These are phyloP conservation scores for Aspergillus homomorphus DNA, from an alignment of 495 filamentous ascomycete species.

Conservation along the genomic window DNA sequence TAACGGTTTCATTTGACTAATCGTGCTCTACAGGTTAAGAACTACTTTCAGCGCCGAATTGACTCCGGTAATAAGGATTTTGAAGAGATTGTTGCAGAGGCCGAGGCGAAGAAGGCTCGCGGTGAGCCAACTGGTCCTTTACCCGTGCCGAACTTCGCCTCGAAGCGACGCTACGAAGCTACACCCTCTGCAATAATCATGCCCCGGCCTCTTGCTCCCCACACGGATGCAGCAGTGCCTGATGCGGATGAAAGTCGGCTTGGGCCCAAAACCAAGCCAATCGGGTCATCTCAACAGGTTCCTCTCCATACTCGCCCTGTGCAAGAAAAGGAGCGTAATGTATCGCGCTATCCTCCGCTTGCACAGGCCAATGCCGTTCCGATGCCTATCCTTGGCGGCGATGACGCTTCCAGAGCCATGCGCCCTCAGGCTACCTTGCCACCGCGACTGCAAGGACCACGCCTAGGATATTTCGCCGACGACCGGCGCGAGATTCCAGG, in stretches of 20 bases:
- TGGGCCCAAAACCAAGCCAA: constrained; percentile 41
- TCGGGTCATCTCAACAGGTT: constrained; percentile 32
- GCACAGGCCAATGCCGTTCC: constrained; percentile 43
- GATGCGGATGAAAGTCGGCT: constrained; percentile 53
- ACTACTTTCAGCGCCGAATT: constrained; percentile 78
- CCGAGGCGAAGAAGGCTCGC: constrained; percentile 64
- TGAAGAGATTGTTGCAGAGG: constrained; percentile 62
- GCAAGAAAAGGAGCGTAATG: constrained; percentile 37
- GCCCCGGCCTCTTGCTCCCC: constrained; percentile 59
- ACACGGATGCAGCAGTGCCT: constrained; percentile 44
- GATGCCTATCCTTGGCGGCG: constrained; percentile 29
- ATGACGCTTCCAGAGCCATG: constrained; percentile 33
- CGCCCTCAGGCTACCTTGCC: constrained; percentile 27
- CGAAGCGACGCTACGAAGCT: constrained; percentile 56
- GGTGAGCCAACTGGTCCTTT: constrained; percentile 70
- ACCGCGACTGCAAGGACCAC: constrained; percentile 37
- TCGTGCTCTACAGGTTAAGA: constrained; percentile 69
- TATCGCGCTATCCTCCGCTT: constrained; percentile 40
- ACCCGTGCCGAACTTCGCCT: constrained; percentile 57
- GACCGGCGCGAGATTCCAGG: constrained; percentile 42
- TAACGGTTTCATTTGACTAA: background rate
- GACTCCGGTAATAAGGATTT: constrained; percentile 68
- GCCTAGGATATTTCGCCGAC: constrained; percentile 43
- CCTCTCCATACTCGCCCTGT: constrained; percentile 29
- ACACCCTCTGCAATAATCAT: constrained; percentile 56